Evolutionary conservation across 352 stramenopile genomes (phyloP).

Genomic region (Pythium periplocum): DNA sequence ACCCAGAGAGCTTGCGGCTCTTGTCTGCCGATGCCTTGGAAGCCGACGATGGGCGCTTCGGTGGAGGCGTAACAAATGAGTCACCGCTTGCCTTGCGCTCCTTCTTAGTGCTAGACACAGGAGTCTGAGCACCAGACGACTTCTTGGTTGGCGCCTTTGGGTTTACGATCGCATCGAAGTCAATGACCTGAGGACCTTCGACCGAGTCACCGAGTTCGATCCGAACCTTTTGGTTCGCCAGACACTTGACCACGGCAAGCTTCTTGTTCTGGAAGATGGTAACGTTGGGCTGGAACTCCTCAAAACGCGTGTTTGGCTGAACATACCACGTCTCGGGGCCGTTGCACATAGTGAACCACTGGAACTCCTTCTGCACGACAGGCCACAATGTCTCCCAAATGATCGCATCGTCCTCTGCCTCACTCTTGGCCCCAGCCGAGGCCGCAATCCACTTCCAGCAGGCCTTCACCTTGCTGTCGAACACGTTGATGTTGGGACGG

Average conservation of each 20-base stretch:
- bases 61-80: conserved; percentile 15
- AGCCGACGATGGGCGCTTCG: conserved; percentile 6
- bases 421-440: conserved; percentile 19
- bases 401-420: conserved; percentile 16
- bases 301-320: conserved; percentile 63
- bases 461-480: conserved; percentile 70
- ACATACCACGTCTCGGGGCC: conserved; percentile 71
- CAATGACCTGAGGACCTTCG: conserved; percentile 49
- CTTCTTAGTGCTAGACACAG: conserved; percentile 16
- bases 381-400: conserved; percentile 68
- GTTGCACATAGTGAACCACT: conserved; percentile 71
- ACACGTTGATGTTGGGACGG: conserved; percentile 78
- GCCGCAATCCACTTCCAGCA: conserved; percentile 74
- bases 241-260: conserved; percentile 56
- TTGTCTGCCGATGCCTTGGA: conserved; percentile 6
- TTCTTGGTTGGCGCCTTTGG: conserved; percentile 10
- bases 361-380: conserved; percentile 49
- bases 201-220: conserved; percentile 68
- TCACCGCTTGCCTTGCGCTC: conserved; percentile 9
- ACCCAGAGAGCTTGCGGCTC: conserved; percentile 2
- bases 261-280: conserved; percentile 83
- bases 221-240: conserved; percentile 39
- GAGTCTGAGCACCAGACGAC: conserved; percentile 5
- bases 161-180: conserved; percentile 31
- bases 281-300: conserved; percentile 66